Conservation (phyloP, 768 basidiomycete species). For the Tricholomella constricta region DNA sequence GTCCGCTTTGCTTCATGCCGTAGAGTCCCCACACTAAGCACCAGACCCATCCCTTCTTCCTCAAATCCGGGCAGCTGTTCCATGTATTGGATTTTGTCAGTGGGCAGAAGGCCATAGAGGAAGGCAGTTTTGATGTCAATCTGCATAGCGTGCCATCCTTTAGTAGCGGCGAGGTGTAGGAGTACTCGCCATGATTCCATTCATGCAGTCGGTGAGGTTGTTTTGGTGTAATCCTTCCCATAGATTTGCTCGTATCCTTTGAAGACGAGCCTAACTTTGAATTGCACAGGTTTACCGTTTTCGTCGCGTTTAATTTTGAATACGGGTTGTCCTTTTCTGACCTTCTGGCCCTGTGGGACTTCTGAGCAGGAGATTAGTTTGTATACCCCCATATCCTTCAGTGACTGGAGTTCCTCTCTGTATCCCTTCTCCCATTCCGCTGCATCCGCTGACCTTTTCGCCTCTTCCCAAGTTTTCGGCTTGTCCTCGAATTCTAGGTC, state of each 20-base stretch:
- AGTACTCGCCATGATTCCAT: slow-evolving; percentile 41
- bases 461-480: slow-evolving; percentile 20
- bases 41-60: slow-evolving; percentile 27
- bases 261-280: slow-evolving; percentile 37
- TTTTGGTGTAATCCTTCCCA: slow-evolving; percentile 43
- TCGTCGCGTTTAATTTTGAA: slow-evolving; percentile 32
- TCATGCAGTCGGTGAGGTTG: slow-evolving; percentile 41
- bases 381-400: slow-evolving; percentile 31
- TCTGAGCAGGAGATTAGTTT: slow-evolving; percentile 19
- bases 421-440: slow-evolving; percentile 19
- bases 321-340: slow-evolving; percentile 19
- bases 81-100: slow-evolving; percentile 6
- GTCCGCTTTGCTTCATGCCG: slow-evolving; percentile 39
- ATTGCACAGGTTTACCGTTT: slow-evolving; percentile 25
- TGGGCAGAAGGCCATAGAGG: slow-evolving; percentile 5
- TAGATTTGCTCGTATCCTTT: slow-evolving; percentile 43
- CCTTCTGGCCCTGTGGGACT: slow-evolving; percentile 23
- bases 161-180: slow-evolving; percentile 33
- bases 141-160: slow-evolving; percentile 39
- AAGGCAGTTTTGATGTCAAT: slow-evolving; percentile 20
- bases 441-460: slow-evolving; percentile 25
- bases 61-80: slow-evolving; percentile 33
- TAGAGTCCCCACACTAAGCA: slow-evolving; percentile 29
- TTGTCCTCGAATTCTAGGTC: slow-evolving; percentile 4
- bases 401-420: slow-evolving; percentile 25